Conservation (phyloP, 768 basidiomycete genomes). For the Leccinum pellstonianum region DNA sequence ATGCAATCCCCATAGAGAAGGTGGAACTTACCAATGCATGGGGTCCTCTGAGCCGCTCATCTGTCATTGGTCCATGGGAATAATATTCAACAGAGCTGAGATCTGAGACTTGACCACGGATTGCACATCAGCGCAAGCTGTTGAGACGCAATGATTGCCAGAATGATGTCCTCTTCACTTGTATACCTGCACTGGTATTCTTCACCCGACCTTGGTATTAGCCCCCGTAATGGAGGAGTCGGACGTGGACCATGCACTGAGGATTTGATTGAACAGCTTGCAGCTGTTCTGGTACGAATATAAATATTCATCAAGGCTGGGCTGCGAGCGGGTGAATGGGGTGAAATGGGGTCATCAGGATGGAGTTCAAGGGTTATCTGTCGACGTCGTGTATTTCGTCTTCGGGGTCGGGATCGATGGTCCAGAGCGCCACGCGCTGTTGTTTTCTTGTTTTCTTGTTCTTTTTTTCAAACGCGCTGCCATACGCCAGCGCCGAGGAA, state of each 20-base stretch:
- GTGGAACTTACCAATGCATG: neutral
- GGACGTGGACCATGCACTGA: slow-evolving; percentile 28
- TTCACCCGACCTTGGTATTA: neutral
- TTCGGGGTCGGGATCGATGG: too few relatives aligned
- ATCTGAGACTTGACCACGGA: neutral
- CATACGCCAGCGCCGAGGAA: too few relatives aligned
- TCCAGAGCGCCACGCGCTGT: too few relatives aligned
- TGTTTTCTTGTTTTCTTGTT: too few relatives aligned
- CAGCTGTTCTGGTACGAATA: slow-evolving; percentile 98
- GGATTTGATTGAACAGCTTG: slow-evolving; percentile 95
- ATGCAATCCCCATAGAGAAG: neutral
- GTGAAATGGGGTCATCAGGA: too few relatives aligned
- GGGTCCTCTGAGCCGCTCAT: neutral
- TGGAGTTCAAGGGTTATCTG: slow-evolving; percentile 26
- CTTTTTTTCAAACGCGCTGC: neutral
- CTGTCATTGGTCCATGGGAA: neutral
- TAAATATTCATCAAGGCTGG: slow-evolving; percentile 96
- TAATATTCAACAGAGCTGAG: neutral
- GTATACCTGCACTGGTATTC: neutral
- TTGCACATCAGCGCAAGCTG: neutral
- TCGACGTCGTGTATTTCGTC: too few relatives aligned
- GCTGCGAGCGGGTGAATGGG: slow-evolving; percentile 70
- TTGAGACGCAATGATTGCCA: neutral
- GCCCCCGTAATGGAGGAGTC: too few relatives aligned
- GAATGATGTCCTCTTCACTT: neutral